Base-by-base conservation (phyloP, 495 filamentous ascomycete genomes). In the Lasiosphaeris hirsuta region DNA sequence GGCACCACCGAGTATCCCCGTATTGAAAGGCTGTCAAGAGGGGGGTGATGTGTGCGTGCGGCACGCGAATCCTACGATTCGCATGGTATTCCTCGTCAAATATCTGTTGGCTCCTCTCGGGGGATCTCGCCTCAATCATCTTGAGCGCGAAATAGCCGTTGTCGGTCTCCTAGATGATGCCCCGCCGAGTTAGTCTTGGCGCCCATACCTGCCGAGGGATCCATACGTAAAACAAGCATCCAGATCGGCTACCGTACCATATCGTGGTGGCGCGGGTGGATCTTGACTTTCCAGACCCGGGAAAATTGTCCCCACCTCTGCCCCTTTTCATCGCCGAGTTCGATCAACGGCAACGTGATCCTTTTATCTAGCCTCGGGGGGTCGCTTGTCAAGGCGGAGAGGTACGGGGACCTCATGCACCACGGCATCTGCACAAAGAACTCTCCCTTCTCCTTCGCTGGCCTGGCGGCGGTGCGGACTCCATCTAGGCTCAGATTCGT, bases 61-160 rank as follows among this genome's bases (percentile, higher is more conserved):
- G 39, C 14, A 19, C 23, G 7, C n/a, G n/a, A 17, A 50, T 30
- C 14, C 44, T 50, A 13, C 34, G 49, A 35, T 59, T 39, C 13
- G 56, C 56, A 14, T 35, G 8, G 15, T 46, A 45, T 40, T 59
- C 56, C 0, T 11, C 18, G 11, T 35, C 23, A 41, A 59, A 59
- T 10, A 11, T 11, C 23, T 38, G 0, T 10, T 46, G 15, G 19
- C 5, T 9, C 10, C 19, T 17, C 17, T 44, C n/a, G n/a, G n/a
- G n/a, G n/a, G n/a, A n/a, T n/a, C n/a, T 53, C 13, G 18, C 50
- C 17, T 45, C 42, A 45, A 15, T 45, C n/a, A 15, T 45, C 38
- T 59, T 59, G 2, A 59, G 44, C 2, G 41, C 56, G 35, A 59
- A 59, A 36, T 59, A 42, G 47, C 30, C 46, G 17, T 50, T 36